A percentile compares a stretch with the other conserved stretches of the same genome.
These are phyloP conservation scores for Apiotrichum sp. DNA, from an alignment of 1,284 basidiomycete genomes.

Conservation along the genomic window DNA sequence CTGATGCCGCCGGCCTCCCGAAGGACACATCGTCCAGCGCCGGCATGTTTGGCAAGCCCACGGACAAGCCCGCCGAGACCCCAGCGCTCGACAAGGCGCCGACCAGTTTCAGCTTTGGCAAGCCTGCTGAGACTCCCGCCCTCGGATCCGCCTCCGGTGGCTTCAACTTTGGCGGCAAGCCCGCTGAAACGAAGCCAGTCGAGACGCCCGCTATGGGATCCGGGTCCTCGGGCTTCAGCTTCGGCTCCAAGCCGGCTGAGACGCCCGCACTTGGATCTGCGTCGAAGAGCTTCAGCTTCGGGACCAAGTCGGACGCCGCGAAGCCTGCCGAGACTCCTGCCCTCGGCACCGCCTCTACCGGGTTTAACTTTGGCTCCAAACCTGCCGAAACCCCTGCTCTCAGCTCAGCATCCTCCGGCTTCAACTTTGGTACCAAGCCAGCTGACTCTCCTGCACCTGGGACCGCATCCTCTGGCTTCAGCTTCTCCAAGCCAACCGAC, in stretches of 20 bases:
- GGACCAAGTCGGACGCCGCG: not conserved
- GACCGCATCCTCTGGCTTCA: not conserved
- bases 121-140: not conserved
- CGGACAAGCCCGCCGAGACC: not conserved
- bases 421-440: not conserved
- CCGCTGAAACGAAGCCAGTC: not conserved
- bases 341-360: not conserved
- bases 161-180: not conserved
- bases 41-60: not conserved
- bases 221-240: not conserved
- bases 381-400: no score
- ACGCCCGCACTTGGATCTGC: not conserved
- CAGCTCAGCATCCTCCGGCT: not conserved
- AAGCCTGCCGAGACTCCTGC: not conserved
- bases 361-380: not conserved
- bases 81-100: not conserved
- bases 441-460: not conserved
- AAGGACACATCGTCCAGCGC: no score
- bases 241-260: not conserved
- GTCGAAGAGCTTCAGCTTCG: not conserved
- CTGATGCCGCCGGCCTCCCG: not conserved
- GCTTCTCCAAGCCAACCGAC: conserved; percentile 4
- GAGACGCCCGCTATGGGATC: not conserved
- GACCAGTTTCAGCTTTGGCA: not conserved
- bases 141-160: not conserved